These are phyloP conservation scores for Aegilops bicornis DNA, from an alignment of 176 grass and related monocot genomes.

Conservation along the genomic window DNA sequence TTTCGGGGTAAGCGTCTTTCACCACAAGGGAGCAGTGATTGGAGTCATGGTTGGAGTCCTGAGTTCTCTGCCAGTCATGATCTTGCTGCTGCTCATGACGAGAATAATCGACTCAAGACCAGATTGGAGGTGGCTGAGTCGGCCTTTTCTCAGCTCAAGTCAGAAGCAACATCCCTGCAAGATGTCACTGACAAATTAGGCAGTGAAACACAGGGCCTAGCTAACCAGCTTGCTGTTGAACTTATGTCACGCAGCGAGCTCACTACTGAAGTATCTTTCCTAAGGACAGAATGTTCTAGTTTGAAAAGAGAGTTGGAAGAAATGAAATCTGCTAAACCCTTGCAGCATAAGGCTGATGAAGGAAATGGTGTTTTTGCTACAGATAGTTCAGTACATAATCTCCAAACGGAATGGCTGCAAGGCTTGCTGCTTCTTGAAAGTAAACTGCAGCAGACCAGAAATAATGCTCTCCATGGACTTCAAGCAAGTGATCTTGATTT, in stretches of 20 bases:
- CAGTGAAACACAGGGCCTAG: conserved; percentile 68
- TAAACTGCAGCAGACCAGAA: conserved; percentile 89
- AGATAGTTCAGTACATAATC: conserved; percentile 39
- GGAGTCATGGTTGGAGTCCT: conserved; percentile 69
- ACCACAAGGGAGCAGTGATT: conserved; percentile 76
- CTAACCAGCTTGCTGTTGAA: conserved; percentile 70
- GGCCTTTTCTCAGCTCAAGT: conserved; percentile 86
- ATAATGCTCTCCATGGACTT: conserved; percentile 73
- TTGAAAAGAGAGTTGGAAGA: conserved; percentile 81
- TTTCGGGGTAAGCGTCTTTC: conserved; percentile 50
- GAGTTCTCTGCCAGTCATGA: conserved; percentile 61
- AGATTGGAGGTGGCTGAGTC: conserved; percentile 90
- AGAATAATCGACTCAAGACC: conserved; percentile 68
- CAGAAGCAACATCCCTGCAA: conserved; percentile 75
- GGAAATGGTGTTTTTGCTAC: conserved; percentile 35
- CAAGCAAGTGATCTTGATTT: conserved; percentile 81
- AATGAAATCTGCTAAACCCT: conserved; percentile 65
- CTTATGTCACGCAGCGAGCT: conserved; percentile 81
- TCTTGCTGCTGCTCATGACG: conserved; percentile 64
- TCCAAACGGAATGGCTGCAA: conserved; percentile 63
- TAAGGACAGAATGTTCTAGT: conserved; percentile 78
- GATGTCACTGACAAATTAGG: conserved; percentile 70
- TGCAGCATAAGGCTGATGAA: conserved; percentile 33
- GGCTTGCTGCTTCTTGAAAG: conserved; percentile 71
- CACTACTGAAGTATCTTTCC: conserved; percentile 63